Evolutionary conservation across 164 flowering plant genomes (phyloP).

Genomic region (Nymphaea thermarum): DNA sequence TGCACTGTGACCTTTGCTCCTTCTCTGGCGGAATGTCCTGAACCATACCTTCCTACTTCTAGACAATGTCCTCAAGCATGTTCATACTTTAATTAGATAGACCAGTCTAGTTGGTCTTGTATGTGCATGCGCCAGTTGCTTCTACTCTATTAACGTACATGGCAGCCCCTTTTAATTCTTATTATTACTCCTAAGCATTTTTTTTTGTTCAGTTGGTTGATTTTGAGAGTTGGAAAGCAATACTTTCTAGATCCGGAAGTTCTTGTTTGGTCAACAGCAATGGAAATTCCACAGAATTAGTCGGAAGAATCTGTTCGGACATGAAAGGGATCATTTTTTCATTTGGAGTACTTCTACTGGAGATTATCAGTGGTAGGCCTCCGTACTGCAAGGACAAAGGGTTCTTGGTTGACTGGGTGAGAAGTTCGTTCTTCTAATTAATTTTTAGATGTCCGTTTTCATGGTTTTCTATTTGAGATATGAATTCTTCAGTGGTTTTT

Average conservation of each 20-base stretch:
- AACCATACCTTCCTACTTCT: background rate
- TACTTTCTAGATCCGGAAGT: constrained; percentile 66
- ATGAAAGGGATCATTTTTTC: constrained; percentile 51
- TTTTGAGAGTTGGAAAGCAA: constrained; percentile 84
- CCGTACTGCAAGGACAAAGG: constrained; percentile 56
- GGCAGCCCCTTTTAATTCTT: too few species aligned
- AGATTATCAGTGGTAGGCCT: constrained; percentile 73
- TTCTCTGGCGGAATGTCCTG: too few species aligned
- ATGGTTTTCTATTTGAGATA: background rate
- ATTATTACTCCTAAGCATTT: background rate
- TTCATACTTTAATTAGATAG: background rate
- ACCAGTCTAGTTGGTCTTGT: background rate
- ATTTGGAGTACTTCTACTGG: constrained; percentile 73
- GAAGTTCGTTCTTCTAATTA: background rate
- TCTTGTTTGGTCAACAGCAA: constrained; percentile 40
- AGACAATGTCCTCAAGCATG: background rate
- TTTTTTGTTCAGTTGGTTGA: constrained; percentile 56
- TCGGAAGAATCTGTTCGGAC: constrained; percentile 12
- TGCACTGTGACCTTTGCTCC: background rate
- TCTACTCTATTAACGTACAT: too few species aligned
- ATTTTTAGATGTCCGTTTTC: background rate
- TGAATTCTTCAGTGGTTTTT: too few species aligned
- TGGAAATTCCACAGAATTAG: constrained; percentile 7
- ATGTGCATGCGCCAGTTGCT: background rate
- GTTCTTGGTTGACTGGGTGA: constrained; percentile 58